Evolutionary conservation across 371 early-diverging fungal species (phyloP).

Genomic region (Mortierella sp.): DNA sequence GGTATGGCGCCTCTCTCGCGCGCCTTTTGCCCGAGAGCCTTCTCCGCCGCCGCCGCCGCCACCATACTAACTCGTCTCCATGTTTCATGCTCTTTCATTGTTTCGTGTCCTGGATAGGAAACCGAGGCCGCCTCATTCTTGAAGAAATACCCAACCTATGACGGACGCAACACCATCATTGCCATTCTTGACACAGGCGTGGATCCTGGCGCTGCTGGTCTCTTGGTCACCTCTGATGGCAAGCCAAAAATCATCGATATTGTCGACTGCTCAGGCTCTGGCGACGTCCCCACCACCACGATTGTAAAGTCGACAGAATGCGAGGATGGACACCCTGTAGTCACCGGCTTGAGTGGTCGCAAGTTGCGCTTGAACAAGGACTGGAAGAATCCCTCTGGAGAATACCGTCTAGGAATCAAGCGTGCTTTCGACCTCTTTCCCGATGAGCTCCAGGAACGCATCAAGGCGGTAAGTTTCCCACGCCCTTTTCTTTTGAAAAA

Average conservation of each 20-base stretch:
- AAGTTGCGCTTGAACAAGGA: slow-evolving; percentile 73
- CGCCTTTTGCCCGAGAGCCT: neutral
- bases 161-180: slow-evolving; percentile 90
- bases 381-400: slow-evolving; percentile 84
- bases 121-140: slow-evolving; percentile 88
- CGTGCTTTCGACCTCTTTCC: slow-evolving; percentile 84
- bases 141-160: slow-evolving; percentile 84
- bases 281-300: slow-evolving; percentile 77
- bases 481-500: too few relatives aligned
- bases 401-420: slow-evolving; percentile 88
- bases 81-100: neutral
- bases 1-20: slow-evolving; percentile 21
- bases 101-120: slow-evolving; percentile 57
- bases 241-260: slow-evolving; percentile 90
- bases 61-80: neutral
- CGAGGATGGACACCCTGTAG: slow-evolving; percentile 56
- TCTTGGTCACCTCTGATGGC: slow-evolving; percentile 88
- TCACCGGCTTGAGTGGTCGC: slow-evolving; percentile 82
- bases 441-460: slow-evolving; percentile 60
- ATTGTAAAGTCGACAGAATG: slow-evolving; percentile 65
- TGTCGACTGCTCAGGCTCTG: slow-evolving; percentile 93
- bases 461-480: slow-evolving; percentile 72
- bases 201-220: slow-evolving; percentile 90
- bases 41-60: too few relatives aligned
- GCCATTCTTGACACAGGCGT: slow-evolving; percentile 95